Conservation (phyloP, 345 rosid species). For the Adansonia digitata region DNA sequence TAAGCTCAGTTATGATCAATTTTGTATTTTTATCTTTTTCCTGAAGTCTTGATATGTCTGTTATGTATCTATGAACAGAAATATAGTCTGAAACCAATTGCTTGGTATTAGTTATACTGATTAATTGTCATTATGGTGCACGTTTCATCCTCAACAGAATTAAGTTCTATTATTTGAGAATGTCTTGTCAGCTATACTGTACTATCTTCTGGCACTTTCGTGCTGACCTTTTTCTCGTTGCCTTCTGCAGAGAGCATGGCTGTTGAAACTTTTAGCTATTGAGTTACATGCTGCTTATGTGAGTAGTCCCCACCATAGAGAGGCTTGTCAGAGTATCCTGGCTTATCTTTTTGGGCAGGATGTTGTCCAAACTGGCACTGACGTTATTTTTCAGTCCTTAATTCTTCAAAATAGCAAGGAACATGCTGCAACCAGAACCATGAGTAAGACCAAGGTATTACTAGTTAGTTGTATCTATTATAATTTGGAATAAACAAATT, state of each 20-base stretch:
- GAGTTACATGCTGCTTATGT: slow-evolving; percentile 73
- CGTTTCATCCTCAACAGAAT: background rate
- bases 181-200: background rate
- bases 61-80: background rate
- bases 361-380: slow-evolving; percentile 35
- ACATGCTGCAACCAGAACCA: slow-evolving; percentile 49
- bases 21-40: background rate
- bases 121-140: background rate
- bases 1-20: background rate
- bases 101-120: background rate
- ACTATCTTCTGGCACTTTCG: background rate
- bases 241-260: slow-evolving; percentile 80
- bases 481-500: background rate
- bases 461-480: background rate
- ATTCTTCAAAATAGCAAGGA: slow-evolving; percentile 40
- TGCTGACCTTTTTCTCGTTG: slow-evolving; percentile 5
- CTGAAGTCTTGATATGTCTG: background rate
- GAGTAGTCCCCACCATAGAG: slow-evolving; percentile 55
- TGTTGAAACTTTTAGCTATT: slow-evolving; percentile 81
- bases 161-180: slow-evolving; percentile 1
- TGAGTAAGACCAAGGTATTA: slow-evolving; percentile 75
- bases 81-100: background rate
- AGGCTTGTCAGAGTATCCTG: slow-evolving; percentile 66
- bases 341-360: slow-evolving; percentile 78
- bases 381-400: slow-evolving; percentile 31